Evolutionary conservation across 768 basidiomycete genomes (phyloP), one percentile per base, ranked within the genome.

Genomic region (Rossbeevera mucosa): DNA sequence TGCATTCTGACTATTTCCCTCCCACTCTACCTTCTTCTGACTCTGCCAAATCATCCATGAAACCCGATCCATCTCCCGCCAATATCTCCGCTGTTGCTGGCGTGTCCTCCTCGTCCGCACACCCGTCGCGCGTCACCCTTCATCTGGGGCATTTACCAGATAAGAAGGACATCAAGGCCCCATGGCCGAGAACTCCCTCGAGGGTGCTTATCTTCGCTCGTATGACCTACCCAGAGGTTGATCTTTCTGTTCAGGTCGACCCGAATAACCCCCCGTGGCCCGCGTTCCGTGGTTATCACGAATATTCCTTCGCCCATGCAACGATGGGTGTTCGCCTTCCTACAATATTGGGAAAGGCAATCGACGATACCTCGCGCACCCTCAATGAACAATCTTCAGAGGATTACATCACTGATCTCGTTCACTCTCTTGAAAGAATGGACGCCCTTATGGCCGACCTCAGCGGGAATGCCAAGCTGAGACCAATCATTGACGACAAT

Each of bases 251-350:
- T 42, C 41, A 86, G 86, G 79, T 89, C 42, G 85, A 90, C 66
- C 87, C 87, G 28, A 89, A 90, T 67, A 88, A 90, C 72, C 88
- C 88, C 9, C 88, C 88, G 16, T 90, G 77, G 78, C 88, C 88
- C 30, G 88, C 88, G 0, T 90, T 81, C 69, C 83, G 88, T 40
- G 86, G 87, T 4, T 88, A 90, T 65, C 81, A 85, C 66, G 84
- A 89, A 61, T 89, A 85, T 65, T 90, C 85, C 0, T 91, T 91
- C 63, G 86, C 86, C 33, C 82, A 94, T 71, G 94, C 92, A 28
- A 95, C 94, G 4, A 96, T 96, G 94, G 90, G 91, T 55, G 85
- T 88, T n/a, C 86, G 94, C 44, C 81, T 96, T 22, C 94, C 94
- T 2, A 95, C 94, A 36, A 97, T 97, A 57, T 77, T 96, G 44